Evolutionary conservation across 441 rosid species (phyloP).

Genomic region (Populus tomentosa): DNA sequence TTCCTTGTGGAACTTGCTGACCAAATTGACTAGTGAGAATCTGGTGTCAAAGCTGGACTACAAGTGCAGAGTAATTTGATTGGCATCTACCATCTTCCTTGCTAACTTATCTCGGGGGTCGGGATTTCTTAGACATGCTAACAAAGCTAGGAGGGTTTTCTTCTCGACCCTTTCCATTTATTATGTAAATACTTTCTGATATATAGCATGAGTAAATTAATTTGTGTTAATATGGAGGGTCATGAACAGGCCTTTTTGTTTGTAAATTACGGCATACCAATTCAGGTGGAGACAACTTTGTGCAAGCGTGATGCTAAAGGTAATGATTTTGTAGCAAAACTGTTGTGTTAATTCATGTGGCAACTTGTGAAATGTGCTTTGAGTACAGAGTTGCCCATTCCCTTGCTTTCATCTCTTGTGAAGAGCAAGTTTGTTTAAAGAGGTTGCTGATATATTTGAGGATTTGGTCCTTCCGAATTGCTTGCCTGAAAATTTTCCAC

Average conservation of each 20-base stretch:
- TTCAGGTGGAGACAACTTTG: background rate
- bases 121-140: background rate
- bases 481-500: too few relatives aligned
- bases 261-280: conserved; percentile 8
- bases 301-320: background rate
- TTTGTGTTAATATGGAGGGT: background rate
- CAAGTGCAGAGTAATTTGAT: background rate
- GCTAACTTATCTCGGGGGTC: background rate
- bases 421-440: too few relatives aligned
- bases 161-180: background rate
- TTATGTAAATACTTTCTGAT: conserved; percentile 6
- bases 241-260: conserved; percentile 11
- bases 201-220: background rate
- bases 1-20: background rate
- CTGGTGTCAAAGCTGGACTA: background rate
- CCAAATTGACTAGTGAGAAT: conserved; percentile 3
- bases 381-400: too few relatives aligned
- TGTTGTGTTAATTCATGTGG: background rate
- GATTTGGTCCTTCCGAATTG: too few relatives aligned
- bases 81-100: background rate
- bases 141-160: background rate
- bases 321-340: background rate
- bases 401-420: too few relatives aligned
- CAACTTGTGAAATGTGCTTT: too few relatives aligned
- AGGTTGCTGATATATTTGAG: too few relatives aligned